Evolutionary conservation across 768 basidiomycete species (phyloP).

Genomic region (Phanerochaete sordida): DNA sequence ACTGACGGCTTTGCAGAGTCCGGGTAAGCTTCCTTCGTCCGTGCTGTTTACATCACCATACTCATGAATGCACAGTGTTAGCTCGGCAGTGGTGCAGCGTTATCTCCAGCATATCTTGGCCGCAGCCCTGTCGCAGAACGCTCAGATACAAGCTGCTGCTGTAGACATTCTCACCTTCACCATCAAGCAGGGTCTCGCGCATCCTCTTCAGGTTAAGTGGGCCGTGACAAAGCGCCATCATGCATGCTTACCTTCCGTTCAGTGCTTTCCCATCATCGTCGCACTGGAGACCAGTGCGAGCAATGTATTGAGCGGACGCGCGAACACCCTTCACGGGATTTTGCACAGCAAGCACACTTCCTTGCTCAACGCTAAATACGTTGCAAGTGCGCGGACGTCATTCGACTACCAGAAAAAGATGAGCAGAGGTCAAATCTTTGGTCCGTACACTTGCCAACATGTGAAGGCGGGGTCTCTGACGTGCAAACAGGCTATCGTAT

Average conservation of each 20-base stretch:
- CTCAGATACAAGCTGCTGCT: constrained; percentile 74
- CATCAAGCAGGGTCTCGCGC: constrained; percentile 91
- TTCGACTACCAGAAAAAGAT: constrained; percentile 80
- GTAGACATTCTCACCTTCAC: constrained; percentile 92
- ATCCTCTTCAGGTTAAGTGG: constrained; percentile 76
- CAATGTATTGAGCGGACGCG: constrained; percentile 60
- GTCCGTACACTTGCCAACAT: constrained; percentile 28
- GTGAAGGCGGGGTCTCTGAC: background rate
- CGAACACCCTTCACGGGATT: constrained; percentile 73
- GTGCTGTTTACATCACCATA: background rate
- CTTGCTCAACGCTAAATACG: constrained; percentile 81
- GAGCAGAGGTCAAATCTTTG: constrained; percentile 44
- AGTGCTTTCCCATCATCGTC: constrained; percentile 91
- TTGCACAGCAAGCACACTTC: constrained; percentile 89
- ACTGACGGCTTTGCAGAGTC: constrained; percentile 96
- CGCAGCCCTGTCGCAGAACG: constrained; percentile 69
- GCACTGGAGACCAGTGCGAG: constrained; percentile 87
- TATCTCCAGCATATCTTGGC: constrained; percentile 81
- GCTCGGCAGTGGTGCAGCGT: constrained; percentile 91
- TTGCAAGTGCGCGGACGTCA: constrained; percentile 74
- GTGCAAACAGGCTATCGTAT: constrained; percentile 64
- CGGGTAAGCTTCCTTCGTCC: constrained; percentile 52
- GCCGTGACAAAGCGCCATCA: background rate
- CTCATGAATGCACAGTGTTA: constrained; percentile 54
- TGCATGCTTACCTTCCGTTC: background rate